A percentile compares a stretch with the other conserved stretches of the same genome.
Conservation (phyloP, 1,139 yeast genomes). For the Trichomonascaceae sp. region DNA sequence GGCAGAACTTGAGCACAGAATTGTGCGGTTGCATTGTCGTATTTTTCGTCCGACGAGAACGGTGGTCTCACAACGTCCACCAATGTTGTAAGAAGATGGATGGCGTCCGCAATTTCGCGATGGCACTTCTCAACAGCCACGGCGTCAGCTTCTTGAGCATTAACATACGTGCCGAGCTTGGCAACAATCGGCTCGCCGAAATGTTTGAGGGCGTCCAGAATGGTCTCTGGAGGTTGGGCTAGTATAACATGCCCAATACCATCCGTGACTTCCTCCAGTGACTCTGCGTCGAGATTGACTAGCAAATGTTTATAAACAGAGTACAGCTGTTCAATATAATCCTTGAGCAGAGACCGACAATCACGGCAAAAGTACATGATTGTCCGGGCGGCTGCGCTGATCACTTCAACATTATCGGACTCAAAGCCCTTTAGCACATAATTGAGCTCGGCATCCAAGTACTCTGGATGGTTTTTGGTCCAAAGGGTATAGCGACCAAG, state of each 20-base stretch:
- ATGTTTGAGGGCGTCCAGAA: constrained; percentile 36
- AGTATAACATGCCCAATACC: constrained; percentile 79
- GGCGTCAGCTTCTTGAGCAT: constrained; percentile 25
- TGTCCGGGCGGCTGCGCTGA: constrained; percentile 86
- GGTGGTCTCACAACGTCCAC: constrained; percentile 37
- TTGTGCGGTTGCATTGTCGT: constrained; percentile 42
- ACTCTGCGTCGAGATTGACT: constrained; percentile 44
- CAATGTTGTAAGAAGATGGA: constrained; percentile 64
- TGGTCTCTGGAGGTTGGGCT: constrained; percentile 36
- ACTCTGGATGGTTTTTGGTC: constrained; percentile 79
- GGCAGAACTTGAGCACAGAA: constrained; percentile 53
- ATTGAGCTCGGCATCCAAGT: constrained; percentile 66
- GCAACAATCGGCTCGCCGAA: constrained; percentile 59
- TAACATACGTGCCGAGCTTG: constrained; percentile 25
- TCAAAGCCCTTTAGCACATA: constrained; percentile 75
- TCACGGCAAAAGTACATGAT: constrained; percentile 91
- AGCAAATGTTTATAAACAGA: constrained; percentile 58
- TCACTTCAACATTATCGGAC: constrained; percentile 36
- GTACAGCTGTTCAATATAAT: constrained; percentile 64
- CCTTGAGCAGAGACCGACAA: constrained; percentile 55
- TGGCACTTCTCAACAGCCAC: constrained; percentile 14
- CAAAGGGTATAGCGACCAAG: constrained; percentile 92
- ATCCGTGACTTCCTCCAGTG: constrained; percentile 70
- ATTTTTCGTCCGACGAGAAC: constrained; percentile 4
- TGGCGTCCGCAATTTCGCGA: constrained; percentile 52